phyloP scores from a whole-genome alignment of 108 stramenopile genomes.

The Cyclotella atomus region DNA sequence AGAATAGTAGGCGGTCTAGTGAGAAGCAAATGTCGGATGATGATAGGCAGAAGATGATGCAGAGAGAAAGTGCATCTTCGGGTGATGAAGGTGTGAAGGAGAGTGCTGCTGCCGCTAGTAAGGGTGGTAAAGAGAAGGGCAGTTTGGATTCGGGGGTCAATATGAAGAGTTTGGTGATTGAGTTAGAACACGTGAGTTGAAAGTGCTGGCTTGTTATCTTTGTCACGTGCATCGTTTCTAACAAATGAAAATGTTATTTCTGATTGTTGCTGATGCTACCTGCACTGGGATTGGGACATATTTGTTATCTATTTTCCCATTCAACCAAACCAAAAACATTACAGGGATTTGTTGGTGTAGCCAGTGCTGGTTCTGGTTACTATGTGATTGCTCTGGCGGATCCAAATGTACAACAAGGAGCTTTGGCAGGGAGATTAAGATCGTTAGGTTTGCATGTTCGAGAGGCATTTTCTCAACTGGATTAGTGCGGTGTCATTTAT shows the following conservation, averaged over 20 bases:
- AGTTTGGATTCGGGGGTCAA: constrained; percentile 35
- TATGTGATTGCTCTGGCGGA: constrained; percentile 82
- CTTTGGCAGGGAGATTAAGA: constrained; percentile 69
- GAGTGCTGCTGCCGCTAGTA: constrained; percentile 4
- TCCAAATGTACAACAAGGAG: constrained; percentile 67
- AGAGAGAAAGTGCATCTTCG: neutral
- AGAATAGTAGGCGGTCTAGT: constrained; percentile 33
- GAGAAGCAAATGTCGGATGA: constrained; percentile 11
- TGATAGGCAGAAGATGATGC: neutral
- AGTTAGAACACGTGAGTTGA: constrained; percentile 47
- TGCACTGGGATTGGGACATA: neutral
- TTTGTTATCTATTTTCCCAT: too few relatives aligned
- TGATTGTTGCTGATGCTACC: neutral
- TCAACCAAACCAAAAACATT: neutral
- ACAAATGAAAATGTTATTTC: too few relatives aligned
- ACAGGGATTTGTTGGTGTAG: constrained; percentile 69
- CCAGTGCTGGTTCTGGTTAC: constrained; percentile 62
- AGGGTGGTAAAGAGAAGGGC: constrained; percentile 30
- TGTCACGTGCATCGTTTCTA: too few relatives aligned
- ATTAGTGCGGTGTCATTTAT: neutral
- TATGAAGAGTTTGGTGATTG: constrained; percentile 55
- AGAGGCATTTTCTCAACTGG: constrained; percentile 75
- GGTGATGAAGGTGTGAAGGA: constrained; percentile 12
- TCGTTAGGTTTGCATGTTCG: constrained; percentile 71
- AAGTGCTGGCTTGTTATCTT: neutral